Evolutionary conservation across 768 basidiomycete species (phyloP).

Genomic region (Stropharia rugosoannulata): DNA sequence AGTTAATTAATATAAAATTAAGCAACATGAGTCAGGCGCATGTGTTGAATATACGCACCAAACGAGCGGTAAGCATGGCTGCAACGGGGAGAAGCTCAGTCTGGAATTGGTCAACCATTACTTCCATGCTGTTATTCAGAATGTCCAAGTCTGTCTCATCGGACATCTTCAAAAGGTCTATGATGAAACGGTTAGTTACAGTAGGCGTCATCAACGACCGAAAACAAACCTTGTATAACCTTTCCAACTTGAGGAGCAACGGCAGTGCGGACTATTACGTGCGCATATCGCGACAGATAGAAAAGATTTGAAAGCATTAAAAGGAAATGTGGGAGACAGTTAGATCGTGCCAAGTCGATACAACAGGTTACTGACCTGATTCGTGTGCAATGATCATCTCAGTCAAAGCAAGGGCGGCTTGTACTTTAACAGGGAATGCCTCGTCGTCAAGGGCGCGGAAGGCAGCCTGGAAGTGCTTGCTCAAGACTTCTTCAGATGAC

Average conservation of each 20-base stretch:
- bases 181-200: background rate
- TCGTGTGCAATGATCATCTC: slow-evolving; percentile 69
- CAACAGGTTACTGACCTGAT: slow-evolving; percentile 44
- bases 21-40: background rate
- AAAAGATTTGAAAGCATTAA: background rate
- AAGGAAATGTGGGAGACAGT: no score
- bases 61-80: slow-evolving; percentile 70
- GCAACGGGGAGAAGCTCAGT: slow-evolving; percentile 84
- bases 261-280: slow-evolving; percentile 54
- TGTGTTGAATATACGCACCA: slow-evolving; percentile 47
- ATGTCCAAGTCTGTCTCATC: slow-evolving; percentile 90
- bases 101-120: slow-evolving; percentile 84
- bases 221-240: slow-evolving; percentile 76
- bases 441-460: slow-evolving; percentile 71
- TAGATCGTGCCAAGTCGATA: no score
- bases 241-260: slow-evolving; percentile 80
- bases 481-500: slow-evolving; percentile 72
- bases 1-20: background rate
- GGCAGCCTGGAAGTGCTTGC: slow-evolving; percentile 62
- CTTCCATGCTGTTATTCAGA: slow-evolving; percentile 79
- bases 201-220: background rate
- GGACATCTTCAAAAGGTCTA: slow-evolving; percentile 85
- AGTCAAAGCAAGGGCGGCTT: slow-evolving; percentile 78
- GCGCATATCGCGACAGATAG: slow-evolving; percentile 1
- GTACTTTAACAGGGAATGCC: slow-evolving; percentile 81